A percentile compares a stretch with the other conserved stretches of the same genome.
Conservation (phyloP, 164 flowering plant species). For the Stephania japonica region DNA sequence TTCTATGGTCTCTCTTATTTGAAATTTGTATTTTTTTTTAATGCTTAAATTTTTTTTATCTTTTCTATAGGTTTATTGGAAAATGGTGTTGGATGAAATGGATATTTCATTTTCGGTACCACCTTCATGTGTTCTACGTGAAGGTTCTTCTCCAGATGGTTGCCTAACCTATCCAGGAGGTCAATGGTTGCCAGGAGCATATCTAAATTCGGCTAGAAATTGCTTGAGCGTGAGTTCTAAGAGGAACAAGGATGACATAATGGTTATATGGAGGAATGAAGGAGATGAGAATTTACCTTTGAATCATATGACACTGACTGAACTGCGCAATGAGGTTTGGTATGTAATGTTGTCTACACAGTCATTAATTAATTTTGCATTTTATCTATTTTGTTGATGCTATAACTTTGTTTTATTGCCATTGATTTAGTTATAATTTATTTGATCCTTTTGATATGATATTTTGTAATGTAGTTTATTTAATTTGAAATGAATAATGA, state of each 20-base stretch:
- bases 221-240: conserved; percentile 53
- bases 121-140: conserved; percentile 61
- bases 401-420: neutral
- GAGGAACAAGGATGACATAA: conserved; percentile 44
- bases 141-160: conserved; percentile 26
- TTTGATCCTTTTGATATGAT: neutral
- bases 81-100: conserved; percentile 59
- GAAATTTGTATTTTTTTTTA: neutral
- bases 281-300: conserved; percentile 58
- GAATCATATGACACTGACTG: conserved; percentile 51
- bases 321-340: conserved; percentile 68
- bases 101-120: conserved; percentile 54
- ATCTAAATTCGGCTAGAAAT: conserved; percentile 62
- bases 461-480: neutral
- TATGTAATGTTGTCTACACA: conserved; percentile 28
- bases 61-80: conserved; percentile 68
- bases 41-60: neutral
- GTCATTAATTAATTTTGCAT: neutral
- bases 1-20: neutral
- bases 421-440: neutral
- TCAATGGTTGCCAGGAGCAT: conserved; percentile 86
- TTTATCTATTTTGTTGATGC: neutral
- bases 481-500: neutral
- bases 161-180: conserved; percentile 58
- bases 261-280: conserved; percentile 79